Percentiles rank a stretch among this genome's conserved stretches.
Conservation (phyloP, 441 rosid species). For the Syzygium syzygioides region DNA sequence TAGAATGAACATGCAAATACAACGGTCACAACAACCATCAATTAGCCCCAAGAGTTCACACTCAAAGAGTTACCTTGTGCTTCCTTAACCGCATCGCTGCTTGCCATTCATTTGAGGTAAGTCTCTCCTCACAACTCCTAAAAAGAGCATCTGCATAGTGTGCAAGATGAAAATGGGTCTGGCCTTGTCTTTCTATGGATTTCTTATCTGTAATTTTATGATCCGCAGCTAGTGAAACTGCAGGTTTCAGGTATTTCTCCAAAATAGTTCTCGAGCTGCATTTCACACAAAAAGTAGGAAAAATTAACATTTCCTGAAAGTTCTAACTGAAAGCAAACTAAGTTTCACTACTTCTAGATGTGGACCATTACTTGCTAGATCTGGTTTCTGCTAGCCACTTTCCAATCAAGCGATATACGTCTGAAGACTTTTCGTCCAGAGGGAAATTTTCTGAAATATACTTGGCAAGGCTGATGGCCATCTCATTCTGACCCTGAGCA, state of each 20-base stretch:
- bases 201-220: conserved; percentile 48
- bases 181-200: conserved; percentile 70
- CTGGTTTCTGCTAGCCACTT: conserved; percentile 99
- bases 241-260: conserved; percentile 92
- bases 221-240: conserved; percentile 75
- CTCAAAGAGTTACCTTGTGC: conserved; percentile 60
- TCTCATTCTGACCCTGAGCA: conserved; percentile 93
- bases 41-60: neutral
- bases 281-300: conserved; percentile 9
- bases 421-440: conserved; percentile 63
- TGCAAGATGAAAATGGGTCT: conserved; percentile 88
- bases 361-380: conserved; percentile 77
- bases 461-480: conserved; percentile 90
- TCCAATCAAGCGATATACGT: conserved; percentile 83
- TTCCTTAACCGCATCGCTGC: conserved; percentile 91
- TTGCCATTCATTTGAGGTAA: conserved; percentile 94
- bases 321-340: conserved; percentile 8
- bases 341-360: conserved; percentile 8
- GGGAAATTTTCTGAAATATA: conserved; percentile 65
- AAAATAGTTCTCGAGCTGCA: conserved; percentile 93
- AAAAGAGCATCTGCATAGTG: conserved; percentile 95
- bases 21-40: neutral
- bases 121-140: conserved; percentile 88
- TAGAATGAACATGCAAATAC: conserved; percentile 13
- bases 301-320: conserved; percentile 9